Conservation (phyloP, 2,329 filamentous ascomycete genomes). For the Lizonia empirigonia region DNA sequence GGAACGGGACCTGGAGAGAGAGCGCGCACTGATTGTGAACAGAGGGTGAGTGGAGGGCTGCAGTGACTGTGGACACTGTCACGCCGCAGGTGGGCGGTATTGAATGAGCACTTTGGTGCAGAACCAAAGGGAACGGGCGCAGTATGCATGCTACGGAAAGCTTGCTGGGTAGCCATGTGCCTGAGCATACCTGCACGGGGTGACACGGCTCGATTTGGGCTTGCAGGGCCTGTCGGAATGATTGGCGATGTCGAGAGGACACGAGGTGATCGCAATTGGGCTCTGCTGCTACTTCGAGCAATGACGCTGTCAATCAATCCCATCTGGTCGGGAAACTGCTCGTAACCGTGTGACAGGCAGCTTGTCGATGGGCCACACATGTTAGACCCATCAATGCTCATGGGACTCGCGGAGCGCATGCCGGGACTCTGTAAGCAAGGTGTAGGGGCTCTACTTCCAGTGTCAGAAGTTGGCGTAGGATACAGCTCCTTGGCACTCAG, state of each 20-base stretch:
- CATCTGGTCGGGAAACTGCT: conserved; percentile 18
- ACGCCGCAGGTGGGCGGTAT: neutral
- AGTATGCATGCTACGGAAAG: neutral
- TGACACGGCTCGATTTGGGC: conserved; percentile 24
- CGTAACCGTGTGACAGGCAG: conserved; percentile 22
- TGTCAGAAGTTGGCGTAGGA: conserved; percentile 35
- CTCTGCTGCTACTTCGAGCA: neutral
- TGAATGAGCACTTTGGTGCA: neutral
- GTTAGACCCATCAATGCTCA: conserved; percentile 37
- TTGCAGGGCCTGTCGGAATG: conserved; percentile 22
- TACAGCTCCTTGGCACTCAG: conserved; percentile 33
- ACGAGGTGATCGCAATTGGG: neutral
- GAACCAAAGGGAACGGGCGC: neutral
- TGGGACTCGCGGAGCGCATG: conserved; percentile 22
- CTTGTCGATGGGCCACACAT: conserved; percentile 28
- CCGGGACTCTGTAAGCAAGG: conserved; percentile 19
- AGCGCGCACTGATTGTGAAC: conserved; percentile 1
- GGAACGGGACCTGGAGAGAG: neutral
- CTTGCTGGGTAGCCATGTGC: conserved; percentile 17
- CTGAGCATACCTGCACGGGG: conserved; percentile 39
- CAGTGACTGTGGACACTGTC: neutral
- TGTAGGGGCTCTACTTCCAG: conserved; percentile 17
- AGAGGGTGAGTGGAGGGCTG: neutral
- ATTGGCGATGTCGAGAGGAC: conserved; percentile 10
- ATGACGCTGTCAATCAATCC: conserved; percentile 25